Evolutionary conservation across 176 grass and related monocot species (phyloP), one percentile per base, ranked within the genome.

Genomic region (Puya raimondii): DNA sequence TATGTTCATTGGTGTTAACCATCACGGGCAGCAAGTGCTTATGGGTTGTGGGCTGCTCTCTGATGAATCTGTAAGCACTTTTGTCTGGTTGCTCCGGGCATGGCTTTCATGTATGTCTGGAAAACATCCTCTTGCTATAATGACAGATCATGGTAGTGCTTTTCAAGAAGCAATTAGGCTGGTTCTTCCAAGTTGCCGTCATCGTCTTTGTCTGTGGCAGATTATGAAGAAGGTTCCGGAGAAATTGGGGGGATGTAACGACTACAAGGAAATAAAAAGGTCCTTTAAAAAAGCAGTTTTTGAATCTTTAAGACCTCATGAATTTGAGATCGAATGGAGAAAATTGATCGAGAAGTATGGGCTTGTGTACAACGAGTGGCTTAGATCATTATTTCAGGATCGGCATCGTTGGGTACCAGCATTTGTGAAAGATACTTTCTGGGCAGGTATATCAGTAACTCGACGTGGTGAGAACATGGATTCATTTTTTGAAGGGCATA

Each of bases 241-340:
- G 67, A 80, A 51, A 6, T 29, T 80, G 9, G 58, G 64, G 49
- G 67, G 76, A 21, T 80, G 25, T 10, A 18, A 47, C 2, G 52
- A 66, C 6, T 69, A 69, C 64, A 50, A 68, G 69, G 72, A 26
- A 27, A 74, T 80, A 47, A 58, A 51, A 51, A 69, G 51, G 16
- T 17, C n/a, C 18, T 74, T 80, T 14, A 57, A 72, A 52, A 53
- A 68, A 67, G 78, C 67, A 47, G 71, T 80, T 26, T 74, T 47
- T 74, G 65, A 74, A 67, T 80, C 79, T 49, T 80, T 80, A 50
- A 73, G 66, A 80, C 21, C 65, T 15, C 17, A 21, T 69, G 79
- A 74, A 50, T 80, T 80, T 69, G 71, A 68, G 6, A 64, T 64
- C 23, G 53, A 74, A 56, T 80, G 79, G 79, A 33, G 12, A 10